A percentile compares a stretch with the other conserved stretches of the same genome.
Evolutionary conservation across 257 asterid species (phyloP).

Genomic region (Penstemon davidsonii): DNA sequence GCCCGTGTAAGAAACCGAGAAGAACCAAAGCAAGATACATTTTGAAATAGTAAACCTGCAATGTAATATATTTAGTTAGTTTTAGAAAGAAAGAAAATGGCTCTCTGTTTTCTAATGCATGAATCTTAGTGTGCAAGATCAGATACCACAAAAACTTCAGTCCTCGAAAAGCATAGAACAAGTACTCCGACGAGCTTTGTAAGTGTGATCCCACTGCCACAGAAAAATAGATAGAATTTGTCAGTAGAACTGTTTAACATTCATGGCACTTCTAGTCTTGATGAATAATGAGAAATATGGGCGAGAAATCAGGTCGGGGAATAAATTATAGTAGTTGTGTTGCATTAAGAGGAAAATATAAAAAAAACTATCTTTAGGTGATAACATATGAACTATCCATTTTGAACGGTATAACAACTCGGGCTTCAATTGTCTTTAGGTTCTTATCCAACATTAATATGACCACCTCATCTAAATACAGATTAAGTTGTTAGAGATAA

Average conservation of each 20-base stretch:
- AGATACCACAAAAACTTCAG: constrained; percentile 91
- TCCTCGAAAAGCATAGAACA: constrained; percentile 86
- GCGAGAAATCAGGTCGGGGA: neutral
- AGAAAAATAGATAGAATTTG: constrained; percentile 7
- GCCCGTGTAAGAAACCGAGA: constrained; percentile 90
- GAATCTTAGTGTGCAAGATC: constrained; percentile 4
- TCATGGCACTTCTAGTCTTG: neutral
- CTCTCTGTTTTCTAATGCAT: neutral
- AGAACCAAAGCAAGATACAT: constrained; percentile 94
- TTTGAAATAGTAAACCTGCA: constrained; percentile 91
- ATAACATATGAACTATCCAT: too few species aligned
- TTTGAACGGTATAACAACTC: too few species aligned
- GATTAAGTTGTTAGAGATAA: too few species aligned
- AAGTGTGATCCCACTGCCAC: constrained; percentile 91
- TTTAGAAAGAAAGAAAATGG: neutral
- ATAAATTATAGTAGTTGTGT: neutral
- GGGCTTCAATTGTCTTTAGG: too few species aligned
- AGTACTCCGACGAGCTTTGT: constrained; percentile 97
- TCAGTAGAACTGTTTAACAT: neutral
- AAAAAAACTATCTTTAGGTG: too few species aligned
- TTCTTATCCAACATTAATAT: too few species aligned
- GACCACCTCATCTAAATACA: too few species aligned
- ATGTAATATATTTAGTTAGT: constrained; percentile 11
- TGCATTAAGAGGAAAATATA: too few species aligned
- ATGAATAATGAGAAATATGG: neutral